Conservation (phyloP, 495 filamentous ascomycete species). For the Penicillium odoratum region DNA sequence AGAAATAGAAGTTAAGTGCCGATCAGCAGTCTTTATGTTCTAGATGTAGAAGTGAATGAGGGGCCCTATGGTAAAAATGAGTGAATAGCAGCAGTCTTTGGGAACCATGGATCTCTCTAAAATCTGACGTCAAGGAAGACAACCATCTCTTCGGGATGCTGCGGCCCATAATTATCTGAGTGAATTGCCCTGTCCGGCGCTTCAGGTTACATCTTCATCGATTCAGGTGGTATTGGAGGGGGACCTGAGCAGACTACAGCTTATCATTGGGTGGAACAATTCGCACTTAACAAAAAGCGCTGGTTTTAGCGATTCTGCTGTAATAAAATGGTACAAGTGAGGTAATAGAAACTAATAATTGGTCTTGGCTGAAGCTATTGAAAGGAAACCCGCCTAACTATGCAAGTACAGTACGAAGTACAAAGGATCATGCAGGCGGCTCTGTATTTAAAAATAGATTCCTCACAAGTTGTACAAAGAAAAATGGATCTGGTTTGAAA, state of each 20-base stretch:
- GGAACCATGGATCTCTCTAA: slow-evolving; percentile 8
- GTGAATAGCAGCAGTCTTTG: slow-evolving; percentile 12
- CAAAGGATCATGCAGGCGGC: not conserved
- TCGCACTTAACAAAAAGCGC: not conserved
- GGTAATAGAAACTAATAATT: slow-evolving; percentile 11
- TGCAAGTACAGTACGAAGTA: not conserved
- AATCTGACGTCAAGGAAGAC: slow-evolving; percentile 30
- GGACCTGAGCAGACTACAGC: not conserved
- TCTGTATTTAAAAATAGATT: slow-evolving; percentile 6
- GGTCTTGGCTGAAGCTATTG: slow-evolving; percentile 11
- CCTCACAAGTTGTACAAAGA: not conserved
- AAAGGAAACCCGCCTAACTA: not conserved
- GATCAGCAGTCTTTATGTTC: slow-evolving; percentile 5
- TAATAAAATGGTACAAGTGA: slow-evolving; percentile 2
- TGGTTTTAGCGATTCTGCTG: not conserved
- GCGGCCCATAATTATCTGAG: not conserved
- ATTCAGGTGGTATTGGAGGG: slow-evolving; percentile 14
- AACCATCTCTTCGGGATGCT: not conserved
- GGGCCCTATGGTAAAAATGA: slow-evolving; percentile 18
- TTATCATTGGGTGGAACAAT: not conserved
- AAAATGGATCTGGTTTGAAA: slow-evolving; percentile 16
- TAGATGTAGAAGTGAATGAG: not conserved
- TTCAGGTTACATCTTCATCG: slow-evolving; percentile 19
- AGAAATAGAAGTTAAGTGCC: slow-evolving; percentile 1
- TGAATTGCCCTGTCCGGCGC: slow-evolving; percentile 17